Conservation (phyloP, 108 stramenopile genomes). For the Conticribra guillardii region DNA sequence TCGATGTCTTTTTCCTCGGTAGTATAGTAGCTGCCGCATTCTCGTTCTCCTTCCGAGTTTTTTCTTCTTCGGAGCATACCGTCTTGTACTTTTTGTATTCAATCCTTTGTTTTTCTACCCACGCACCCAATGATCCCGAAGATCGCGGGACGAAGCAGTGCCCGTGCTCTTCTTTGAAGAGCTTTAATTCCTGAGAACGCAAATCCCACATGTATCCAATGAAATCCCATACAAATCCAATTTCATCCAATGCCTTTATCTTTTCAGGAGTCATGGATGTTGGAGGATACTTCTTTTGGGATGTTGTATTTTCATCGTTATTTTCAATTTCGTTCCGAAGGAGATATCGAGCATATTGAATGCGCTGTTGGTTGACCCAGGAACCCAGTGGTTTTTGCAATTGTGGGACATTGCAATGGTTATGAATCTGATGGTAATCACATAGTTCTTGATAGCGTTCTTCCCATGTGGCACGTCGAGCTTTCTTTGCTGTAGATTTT, state of each 20-base stretch:
- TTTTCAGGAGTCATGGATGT: conserved; percentile 42
- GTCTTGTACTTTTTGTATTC: conserved; percentile 42
- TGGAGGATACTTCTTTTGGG: not conserved
- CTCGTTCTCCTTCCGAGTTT: too few relatives aligned
- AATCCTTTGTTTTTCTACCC: conserved; percentile 43
- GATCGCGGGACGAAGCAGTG: conserved; percentile 46
- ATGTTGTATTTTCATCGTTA: not conserved
- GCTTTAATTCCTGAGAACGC: conserved; percentile 31
- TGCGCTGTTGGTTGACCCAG: conserved; percentile 42
- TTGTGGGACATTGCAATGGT: conserved; percentile 36
- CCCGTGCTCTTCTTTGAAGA: conserved; percentile 21
- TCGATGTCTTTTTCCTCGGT: not conserved
- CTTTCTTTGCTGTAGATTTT: not conserved
- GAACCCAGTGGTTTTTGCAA: conserved; percentile 36
- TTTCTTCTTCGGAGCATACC: not conserved
- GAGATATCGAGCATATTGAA: conserved; percentile 33
- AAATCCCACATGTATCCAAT: conserved; percentile 41
- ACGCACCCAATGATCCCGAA: conserved; percentile 29
- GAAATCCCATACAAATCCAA: conserved; percentile 49
- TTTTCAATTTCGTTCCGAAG: conserved; percentile 7
- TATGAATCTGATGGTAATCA: conserved; percentile 24
- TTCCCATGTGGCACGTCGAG: conserved; percentile 34
- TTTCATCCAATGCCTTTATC: conserved; percentile 27
- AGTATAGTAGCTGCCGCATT: not conserved
- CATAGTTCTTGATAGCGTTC: conserved; percentile 30